A percentile compares a stretch with the other conserved stretches of the same genome.
phyloP scores from a whole-genome alignment of 768 basidiomycete genomes.

The Lentinula raphanica region DNA sequence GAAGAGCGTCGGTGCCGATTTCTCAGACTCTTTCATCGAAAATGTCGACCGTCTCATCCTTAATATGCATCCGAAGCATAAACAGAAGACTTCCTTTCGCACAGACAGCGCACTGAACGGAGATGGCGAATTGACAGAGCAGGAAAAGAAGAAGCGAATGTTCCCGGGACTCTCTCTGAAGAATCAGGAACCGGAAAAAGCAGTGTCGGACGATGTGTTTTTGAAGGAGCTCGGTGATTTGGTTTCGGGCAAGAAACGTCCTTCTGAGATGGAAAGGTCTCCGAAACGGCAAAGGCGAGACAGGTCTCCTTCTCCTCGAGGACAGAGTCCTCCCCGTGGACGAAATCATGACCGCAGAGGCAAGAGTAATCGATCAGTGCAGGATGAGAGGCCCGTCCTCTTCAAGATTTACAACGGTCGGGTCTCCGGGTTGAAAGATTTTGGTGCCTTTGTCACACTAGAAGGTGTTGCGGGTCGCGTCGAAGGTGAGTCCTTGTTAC shows the following conservation, averaged over 20 bases:
- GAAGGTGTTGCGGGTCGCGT: constrained; percentile 82
- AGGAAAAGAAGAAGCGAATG: constrained; percentile 75
- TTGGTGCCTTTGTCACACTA: constrained; percentile 89
- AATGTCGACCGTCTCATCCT: constrained; percentile 93
- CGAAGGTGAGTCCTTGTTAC: constrained; percentile 62
- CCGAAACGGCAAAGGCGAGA: constrained; percentile 59
- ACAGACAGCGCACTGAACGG: constrained; percentile 28
- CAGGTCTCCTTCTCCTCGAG: constrained; percentile 45
- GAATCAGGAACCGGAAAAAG: constrained; percentile 61
- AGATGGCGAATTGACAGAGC: constrained; percentile 43
- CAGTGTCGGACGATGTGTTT: constrained; percentile 69
- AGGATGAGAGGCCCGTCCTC: constrained; percentile 81
- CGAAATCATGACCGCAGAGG: constrained; percentile 36
- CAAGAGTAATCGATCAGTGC: constrained; percentile 22
- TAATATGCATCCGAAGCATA: constrained; percentile 93
- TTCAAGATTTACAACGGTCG: constrained; percentile 94
- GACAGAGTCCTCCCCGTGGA: constrained; percentile 49
- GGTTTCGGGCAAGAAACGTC: constrained; percentile 68
- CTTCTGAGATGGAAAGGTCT: constrained; percentile 36
- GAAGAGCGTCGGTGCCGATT: constrained; percentile 69
- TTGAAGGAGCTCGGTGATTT: constrained; percentile 88
- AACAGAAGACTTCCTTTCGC: constrained; percentile 49
- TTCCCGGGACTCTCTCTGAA: constrained; percentile 88
- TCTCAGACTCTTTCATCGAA: constrained; percentile 87
- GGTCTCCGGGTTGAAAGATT: constrained; percentile 84